A percentile compares a stretch with the other conserved stretches of the same genome.
Evolutionary conservation across 495 filamentous ascomycete species (phyloP).

Genomic region (Penicillium flavigenum): DNA sequence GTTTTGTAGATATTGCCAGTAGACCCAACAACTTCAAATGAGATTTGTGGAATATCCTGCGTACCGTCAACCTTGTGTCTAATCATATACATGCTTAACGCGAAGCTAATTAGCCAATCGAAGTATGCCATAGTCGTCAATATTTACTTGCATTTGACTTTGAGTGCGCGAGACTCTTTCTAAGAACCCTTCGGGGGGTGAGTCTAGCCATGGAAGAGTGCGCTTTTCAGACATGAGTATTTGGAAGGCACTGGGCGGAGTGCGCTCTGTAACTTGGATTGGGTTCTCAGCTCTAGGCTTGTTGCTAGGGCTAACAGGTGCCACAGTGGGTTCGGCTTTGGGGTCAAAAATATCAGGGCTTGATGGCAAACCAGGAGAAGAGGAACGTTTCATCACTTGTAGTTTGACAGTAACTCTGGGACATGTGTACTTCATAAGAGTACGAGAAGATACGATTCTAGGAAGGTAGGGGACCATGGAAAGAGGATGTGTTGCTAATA

Average conservation of each 20-base stretch:
- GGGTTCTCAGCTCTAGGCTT: background rate
- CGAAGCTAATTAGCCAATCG: background rate
- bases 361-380: too few species aligned
- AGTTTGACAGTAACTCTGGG: too few species aligned
- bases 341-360: too few species aligned
- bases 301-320: too few species aligned
- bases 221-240: background rate
- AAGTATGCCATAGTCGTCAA: background rate
- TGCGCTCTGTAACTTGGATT: background rate
- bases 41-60: slow-evolving; percentile 47
- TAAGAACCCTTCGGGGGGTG: background rate
- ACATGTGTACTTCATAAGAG: too few species aligned
- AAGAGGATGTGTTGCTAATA: too few species aligned
- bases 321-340: too few species aligned
- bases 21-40: slow-evolving; percentile 67
- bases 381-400: too few species aligned
- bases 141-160: background rate
- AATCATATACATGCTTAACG: slow-evolving; percentile 58
- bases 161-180: background rate
- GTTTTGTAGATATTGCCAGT: slow-evolving; percentile 75
- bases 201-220: background rate
- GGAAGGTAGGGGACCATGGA: too few species aligned
- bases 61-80: slow-evolving; percentile 45
- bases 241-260: background rate
- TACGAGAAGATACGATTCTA: too few species aligned